Base-by-base conservation (phyloP, 106 monocot genomes). In the Dendrobium chrysotoxum region DNA sequence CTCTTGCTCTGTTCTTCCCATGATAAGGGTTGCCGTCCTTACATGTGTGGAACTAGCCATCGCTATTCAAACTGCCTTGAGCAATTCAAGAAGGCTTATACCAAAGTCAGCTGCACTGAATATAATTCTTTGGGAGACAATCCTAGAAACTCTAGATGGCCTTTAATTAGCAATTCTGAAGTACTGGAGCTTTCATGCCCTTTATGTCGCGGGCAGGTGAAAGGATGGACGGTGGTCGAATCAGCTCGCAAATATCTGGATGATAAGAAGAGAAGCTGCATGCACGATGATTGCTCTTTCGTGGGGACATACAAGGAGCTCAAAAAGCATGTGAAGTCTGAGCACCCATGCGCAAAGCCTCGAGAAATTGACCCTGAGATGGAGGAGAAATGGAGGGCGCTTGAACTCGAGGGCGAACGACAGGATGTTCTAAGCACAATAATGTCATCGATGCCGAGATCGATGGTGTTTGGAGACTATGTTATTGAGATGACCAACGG, bases 21-120 rank as follows among this genome's bases (percentile, higher is more conserved):
- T 53, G 91, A 93, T 79, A 93, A 93, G 81, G 93, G 93, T 8
- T 93, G 93, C 84, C 91, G 91, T 4, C 89, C 93, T n/a, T 93
- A 91, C 71, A 93, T 93, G 93, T 93, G 93, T 72, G 93, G 85
- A 4, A 93, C 93, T 38, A 87, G 91, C 72, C 79, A 84, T 41
- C 93, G 86, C 79, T 84, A 83, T 77, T 93, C 93, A 5, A 93
- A 93, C 83, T 93, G 93, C 77, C 93, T 93, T 4, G 89, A 91
- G 39, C 91, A 84, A 84, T 93, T 89, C 86, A 93, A 88, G 74
- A 93, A 91, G 77, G 93, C 93, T 28, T 18, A n/a, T 5, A 66
- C 38, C 15, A 71, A 84, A 20, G 82, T 82, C 17, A 50, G 13
- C 1, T 50, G 50, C 3, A 50, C 50, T 50, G 15, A 50, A 13